A percentile compares a stretch with the other conserved stretches of the same genome.
These are phyloP conservation scores for Helicocarpus griseus DNA, from an alignment of 2,329 filamentous ascomycete species.

Conservation along the genomic window DNA sequence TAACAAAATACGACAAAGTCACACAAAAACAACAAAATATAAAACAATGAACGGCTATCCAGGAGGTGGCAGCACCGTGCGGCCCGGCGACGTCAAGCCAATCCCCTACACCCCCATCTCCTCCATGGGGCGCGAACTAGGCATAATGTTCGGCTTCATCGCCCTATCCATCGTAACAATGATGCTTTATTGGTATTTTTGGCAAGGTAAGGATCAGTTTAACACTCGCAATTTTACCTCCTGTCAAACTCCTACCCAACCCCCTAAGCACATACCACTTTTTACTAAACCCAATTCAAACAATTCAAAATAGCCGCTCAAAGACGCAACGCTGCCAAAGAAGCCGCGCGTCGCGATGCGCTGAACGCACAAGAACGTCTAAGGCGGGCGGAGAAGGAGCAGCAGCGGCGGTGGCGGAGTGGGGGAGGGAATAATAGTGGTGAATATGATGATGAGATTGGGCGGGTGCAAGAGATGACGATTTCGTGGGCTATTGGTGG, in stretches of 20 bases:
- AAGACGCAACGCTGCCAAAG: constrained; percentile 18
- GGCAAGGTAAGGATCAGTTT: constrained; percentile 1
- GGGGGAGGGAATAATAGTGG: background rate
- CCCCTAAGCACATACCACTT: background rate
- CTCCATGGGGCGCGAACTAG: constrained; percentile 27
- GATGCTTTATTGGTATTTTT: constrained; percentile 4
- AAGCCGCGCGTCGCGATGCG: constrained; percentile 24
- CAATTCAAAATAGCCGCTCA: constrained; percentile 19
- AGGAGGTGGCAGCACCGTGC: background rate
- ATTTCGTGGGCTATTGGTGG: background rate
- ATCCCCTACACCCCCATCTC: constrained; percentile 18
- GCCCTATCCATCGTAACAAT: constrained; percentile 18
- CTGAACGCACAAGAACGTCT: constrained; percentile 11
- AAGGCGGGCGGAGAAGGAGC: constrained; percentile 5
- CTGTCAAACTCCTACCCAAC: background rate
- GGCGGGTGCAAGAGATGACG: constrained; percentile 1
- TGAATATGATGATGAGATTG: background rate
- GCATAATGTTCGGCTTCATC: constrained; percentile 31
- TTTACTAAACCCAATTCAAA: no score
- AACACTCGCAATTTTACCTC: background rate
- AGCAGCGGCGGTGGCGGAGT: no score
- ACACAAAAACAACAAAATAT: background rate
- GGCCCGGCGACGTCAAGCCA: constrained; percentile 3
- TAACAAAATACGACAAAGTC: background rate
- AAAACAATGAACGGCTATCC: constrained; percentile 2